Conservation (phyloP, 108 stramenopile species). For the Nitzschia palea region DNA sequence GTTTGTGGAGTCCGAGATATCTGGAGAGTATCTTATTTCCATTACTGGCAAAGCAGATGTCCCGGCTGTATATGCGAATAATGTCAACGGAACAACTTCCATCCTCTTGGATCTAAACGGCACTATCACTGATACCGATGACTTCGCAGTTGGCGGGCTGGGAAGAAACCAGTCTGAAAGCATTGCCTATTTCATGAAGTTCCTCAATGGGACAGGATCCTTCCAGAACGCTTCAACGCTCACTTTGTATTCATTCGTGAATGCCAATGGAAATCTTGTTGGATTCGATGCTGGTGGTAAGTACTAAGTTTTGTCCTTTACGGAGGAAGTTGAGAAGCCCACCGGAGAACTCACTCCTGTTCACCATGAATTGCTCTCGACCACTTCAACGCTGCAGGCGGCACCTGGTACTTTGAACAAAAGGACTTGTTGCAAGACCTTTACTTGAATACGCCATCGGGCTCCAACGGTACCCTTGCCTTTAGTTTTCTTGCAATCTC, state of each 20-base stretch:
- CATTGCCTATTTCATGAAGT: constrained; percentile 2
- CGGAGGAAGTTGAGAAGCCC: too few species aligned
- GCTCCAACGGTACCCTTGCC: background rate
- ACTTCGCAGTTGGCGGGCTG: background rate
- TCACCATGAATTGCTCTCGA: too few species aligned
- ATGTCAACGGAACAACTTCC: background rate
- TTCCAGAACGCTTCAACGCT: too few species aligned
- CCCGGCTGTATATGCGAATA: background rate
- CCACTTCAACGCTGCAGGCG: background rate
- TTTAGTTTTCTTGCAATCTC: background rate
- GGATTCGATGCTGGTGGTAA: constrained; percentile 12
- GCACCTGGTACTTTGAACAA: constrained; percentile 2
- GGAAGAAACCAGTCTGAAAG: constrained; percentile 7
- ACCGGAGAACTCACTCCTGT: too few species aligned
- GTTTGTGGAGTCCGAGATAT: background rate
- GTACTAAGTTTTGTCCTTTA: too few species aligned
- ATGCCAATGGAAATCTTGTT: background rate
- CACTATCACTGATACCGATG: constrained; percentile 4
- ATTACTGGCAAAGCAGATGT: constrained; percentile 4
- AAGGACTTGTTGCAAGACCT: constrained; percentile 10
- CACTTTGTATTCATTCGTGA: background rate
- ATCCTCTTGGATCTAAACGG: constrained; percentile 8
- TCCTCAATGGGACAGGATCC: background rate
- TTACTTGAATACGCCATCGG: background rate
- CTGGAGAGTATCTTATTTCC: background rate